Conservation (phyloP, 75 land plant species). For the Isoetes taiwanensis region DNA sequence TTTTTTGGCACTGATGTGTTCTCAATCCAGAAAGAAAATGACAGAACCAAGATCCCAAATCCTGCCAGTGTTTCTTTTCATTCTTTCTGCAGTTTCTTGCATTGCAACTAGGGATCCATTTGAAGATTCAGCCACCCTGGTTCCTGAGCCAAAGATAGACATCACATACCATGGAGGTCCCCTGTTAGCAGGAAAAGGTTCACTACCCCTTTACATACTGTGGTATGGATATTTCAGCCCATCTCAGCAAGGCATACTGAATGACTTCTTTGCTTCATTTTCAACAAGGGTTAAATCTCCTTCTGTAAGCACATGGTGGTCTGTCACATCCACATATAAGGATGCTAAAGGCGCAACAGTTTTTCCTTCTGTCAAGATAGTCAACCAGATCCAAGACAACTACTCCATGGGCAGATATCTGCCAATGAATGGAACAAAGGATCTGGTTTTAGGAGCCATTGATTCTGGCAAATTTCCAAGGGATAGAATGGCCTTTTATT, state of each 20-base stretch:
- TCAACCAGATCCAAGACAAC: conserved; percentile 1
- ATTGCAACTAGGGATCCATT: no score
- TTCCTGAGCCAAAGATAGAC: background rate
- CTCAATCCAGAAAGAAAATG: no score
- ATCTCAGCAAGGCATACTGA: background rate
- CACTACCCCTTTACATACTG: background rate
- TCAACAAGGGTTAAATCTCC: background rate
- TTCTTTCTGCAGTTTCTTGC: no score
- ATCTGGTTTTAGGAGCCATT: background rate
- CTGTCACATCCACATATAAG: background rate
- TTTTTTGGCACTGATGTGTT: no score
- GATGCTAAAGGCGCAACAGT: background rate
- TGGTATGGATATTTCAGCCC: background rate
- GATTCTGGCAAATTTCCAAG: background rate
- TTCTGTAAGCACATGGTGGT: background rate
- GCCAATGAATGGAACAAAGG: background rate
- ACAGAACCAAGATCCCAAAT: no score
- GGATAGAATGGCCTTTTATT: background rate
- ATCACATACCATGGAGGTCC: background rate
- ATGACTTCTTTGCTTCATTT: background rate
- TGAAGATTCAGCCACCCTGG: no score
- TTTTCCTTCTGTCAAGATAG: background rate
- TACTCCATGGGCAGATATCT: conserved; percentile 5
- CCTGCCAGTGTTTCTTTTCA: no score
- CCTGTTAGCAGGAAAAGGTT: background rate